Percentiles rank a stretch among this genome's conserved stretches.
Evolutionary conservation across 495 filamentous ascomycete genomes (phyloP).

Genomic region (Pyrenula aspistea): DNA sequence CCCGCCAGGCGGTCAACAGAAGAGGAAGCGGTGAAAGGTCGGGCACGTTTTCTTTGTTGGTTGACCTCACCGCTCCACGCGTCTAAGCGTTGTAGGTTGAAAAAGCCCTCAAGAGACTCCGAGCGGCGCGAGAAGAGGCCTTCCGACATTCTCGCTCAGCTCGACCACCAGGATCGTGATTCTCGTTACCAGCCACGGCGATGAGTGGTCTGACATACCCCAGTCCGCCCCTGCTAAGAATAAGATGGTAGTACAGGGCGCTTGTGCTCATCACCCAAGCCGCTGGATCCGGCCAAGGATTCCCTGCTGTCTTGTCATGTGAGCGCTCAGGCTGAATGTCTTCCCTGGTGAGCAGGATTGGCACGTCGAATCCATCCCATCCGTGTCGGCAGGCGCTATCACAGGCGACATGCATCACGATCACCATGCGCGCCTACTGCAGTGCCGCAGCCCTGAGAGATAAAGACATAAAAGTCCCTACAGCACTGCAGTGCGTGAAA

Average conservation of each 20-base stretch:
- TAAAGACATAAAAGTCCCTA: not conserved
- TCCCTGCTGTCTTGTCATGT: not conserved
- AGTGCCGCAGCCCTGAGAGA: not conserved
- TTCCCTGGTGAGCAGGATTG: too few species aligned
- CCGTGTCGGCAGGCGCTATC: too few species aligned
- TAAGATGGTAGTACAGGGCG: not conserved
- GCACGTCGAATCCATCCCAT: too few species aligned
- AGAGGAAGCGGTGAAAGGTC: not conserved
- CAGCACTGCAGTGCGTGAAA: not conserved
- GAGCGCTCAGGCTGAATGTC: too few species aligned
- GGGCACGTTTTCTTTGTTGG: not conserved
- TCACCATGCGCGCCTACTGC: too few species aligned
- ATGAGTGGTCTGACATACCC: not conserved
- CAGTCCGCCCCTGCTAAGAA: not conserved
- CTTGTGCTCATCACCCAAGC: not conserved
- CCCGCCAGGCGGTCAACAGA: not conserved
- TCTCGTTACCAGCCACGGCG: too few species aligned
- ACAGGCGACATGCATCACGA: too few species aligned
- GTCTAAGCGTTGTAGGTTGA: too few species aligned
- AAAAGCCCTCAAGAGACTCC: too few species aligned
- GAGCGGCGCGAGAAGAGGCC: too few species aligned
- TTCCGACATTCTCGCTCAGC: too few species aligned
- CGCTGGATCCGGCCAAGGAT: not conserved
- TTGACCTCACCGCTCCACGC: not conserved
- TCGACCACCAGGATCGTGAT: too few species aligned